Conservation (phyloP, 192 early-diverging fungal genomes). For the Backusella mclennaniae region DNA sequence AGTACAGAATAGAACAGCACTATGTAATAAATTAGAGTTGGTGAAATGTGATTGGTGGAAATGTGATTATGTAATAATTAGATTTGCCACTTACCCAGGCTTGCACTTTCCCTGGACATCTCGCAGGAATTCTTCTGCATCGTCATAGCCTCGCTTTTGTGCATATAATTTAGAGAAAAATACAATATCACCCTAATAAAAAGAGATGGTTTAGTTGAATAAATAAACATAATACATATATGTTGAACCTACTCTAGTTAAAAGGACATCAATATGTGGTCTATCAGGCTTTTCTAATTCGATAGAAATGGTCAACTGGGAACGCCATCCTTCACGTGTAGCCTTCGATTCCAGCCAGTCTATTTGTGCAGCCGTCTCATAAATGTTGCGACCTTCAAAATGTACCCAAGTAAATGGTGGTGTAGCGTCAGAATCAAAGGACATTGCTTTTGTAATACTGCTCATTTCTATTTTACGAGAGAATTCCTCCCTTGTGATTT, state of each 20-base stretch:
- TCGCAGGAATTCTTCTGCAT: constrained; percentile 31
- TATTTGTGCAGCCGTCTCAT: constrained; percentile 52
- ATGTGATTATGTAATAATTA: not conserved
- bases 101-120: constrained; percentile 13
- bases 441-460: constrained; percentile 19
- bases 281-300: constrained; percentile 70
- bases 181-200: constrained; percentile 49
- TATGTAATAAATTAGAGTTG: constrained; percentile 5
- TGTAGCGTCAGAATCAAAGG: not conserved
- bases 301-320: constrained; percentile 56
- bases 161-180: constrained; percentile 67
- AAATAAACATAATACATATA: not conserved
- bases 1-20: constrained; percentile 61
- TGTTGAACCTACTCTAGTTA: constrained; percentile 31
- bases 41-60: not conserved
- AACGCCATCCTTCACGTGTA: constrained; percentile 37
- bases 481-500: constrained; percentile 58
- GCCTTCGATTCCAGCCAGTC: constrained; percentile 48
- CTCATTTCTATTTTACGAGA: constrained; percentile 40
- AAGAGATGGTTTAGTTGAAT: not conserved
- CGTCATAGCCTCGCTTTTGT: constrained; percentile 54
- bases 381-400: constrained; percentile 63
- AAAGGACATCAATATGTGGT: constrained; percentile 53
- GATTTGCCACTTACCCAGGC: constrained; percentile 15
- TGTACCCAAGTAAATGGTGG: constrained; percentile 58